phyloP scores from a whole-genome alignment of 495 filamentous ascomycete species.

The Penicillium pulvis region DNA sequence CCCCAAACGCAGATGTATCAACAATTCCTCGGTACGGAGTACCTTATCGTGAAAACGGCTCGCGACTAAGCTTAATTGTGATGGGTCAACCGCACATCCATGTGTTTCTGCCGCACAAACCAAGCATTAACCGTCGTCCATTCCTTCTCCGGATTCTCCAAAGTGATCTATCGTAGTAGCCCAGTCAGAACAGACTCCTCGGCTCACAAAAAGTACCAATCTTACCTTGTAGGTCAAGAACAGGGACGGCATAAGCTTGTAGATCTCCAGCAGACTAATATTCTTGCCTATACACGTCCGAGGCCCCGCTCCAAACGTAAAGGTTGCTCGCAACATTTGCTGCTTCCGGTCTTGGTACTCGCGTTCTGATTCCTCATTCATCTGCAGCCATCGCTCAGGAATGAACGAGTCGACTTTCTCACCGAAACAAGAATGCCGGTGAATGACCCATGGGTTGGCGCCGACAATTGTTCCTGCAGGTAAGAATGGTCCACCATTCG shows the following conservation, averaged over 20 bases:
- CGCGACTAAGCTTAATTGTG: constrained; percentile 1
- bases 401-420: constrained; percentile 39
- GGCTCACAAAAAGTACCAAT: neutral
- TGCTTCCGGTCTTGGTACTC: constrained; percentile 28
- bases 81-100: constrained; percentile 18
- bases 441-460: constrained; percentile 34
- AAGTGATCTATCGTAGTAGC: constrained; percentile 22
- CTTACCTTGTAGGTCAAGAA: constrained; percentile 62
- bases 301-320: constrained; percentile 62
- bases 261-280: constrained; percentile 74
- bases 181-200: constrained; percentile 1
- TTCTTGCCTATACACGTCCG: constrained; percentile 73
- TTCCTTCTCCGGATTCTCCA: constrained; percentile 26
- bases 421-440: constrained; percentile 18
- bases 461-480: constrained; percentile 67
- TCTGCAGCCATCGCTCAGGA: constrained; percentile 57
- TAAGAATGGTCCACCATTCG: constrained; percentile 51
- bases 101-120: constrained; percentile 34
- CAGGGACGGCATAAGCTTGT: constrained; percentile 74
- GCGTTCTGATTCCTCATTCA: constrained; percentile 42
- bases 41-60: neutral
- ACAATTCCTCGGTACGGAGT: no score
- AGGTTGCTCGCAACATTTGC: constrained; percentile 24
- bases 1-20: neutral
- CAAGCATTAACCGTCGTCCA: constrained; percentile 37